A percentile compares a stretch with the other conserved stretches of the same genome.
Evolutionary conservation across 805 yeast species (phyloP).

Genomic region (Schizosaccharomyces osmophilus): DNA sequence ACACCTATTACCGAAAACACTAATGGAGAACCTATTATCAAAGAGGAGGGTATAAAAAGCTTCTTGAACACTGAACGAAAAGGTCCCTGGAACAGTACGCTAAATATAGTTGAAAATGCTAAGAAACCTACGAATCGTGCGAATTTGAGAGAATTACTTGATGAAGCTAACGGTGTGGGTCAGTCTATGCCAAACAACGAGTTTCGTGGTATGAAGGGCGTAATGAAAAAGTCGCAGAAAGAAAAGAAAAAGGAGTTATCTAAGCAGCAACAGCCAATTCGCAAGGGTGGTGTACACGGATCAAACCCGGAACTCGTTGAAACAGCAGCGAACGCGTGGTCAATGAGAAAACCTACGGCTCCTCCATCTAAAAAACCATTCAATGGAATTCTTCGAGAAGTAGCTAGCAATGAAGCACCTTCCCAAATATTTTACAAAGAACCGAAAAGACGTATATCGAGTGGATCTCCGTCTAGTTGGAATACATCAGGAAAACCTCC

Average conservation of each 20-base stretch:
- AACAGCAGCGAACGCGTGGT: not conserved
- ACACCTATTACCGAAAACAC: too few species aligned
- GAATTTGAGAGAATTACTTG: not conserved
- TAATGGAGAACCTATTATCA: too few species aligned
- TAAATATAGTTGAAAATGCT: not conserved
- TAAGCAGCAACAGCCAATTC: not conserved
- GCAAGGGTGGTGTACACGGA: not conserved
- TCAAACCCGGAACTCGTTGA: not conserved
- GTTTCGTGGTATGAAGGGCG: not conserved
- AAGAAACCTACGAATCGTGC: not conserved
- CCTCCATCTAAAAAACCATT: not conserved
- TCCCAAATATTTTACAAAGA: constrained; percentile 23
- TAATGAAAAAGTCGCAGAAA: not conserved
- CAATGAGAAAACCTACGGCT: not conserved
- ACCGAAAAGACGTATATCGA: constrained; percentile 38
- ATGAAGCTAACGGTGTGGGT: not conserved
- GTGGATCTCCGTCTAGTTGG: constrained; percentile 26
- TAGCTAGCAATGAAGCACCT: not conserved
- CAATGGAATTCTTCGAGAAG: not conserved
- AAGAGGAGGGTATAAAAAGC: too few species aligned
- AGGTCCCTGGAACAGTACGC: not conserved
- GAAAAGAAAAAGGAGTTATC: not conserved
- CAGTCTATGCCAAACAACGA: not conserved
- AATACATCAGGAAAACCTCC: constrained; percentile 31
- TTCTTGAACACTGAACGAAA: not conserved